Evolutionary conservation across 352 stramenopile genomes (phyloP).

Genomic region (Phytophthora lateralis): DNA sequence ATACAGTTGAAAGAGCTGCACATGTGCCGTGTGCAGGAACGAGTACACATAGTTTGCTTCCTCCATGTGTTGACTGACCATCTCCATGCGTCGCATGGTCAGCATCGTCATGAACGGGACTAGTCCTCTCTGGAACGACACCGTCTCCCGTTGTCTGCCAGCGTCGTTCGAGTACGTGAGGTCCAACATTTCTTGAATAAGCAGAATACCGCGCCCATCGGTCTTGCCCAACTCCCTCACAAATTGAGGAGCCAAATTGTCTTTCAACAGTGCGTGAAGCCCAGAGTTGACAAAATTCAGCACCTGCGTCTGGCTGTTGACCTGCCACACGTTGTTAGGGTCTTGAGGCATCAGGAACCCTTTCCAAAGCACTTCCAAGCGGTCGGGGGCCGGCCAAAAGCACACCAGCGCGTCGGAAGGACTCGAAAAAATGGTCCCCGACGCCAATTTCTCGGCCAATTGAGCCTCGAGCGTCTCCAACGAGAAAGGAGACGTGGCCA

Average conservation of each 20-base stretch:
- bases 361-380: constrained; percentile 38
- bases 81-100: constrained; percentile 39
- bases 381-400: constrained; percentile 28
- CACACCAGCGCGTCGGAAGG: constrained; percentile 36
- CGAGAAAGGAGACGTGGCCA: constrained; percentile 19
- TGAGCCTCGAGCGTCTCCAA: constrained; percentile 20
- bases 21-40: constrained; percentile 29
- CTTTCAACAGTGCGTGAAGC: constrained; percentile 41
- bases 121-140: constrained; percentile 46
- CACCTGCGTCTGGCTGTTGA: constrained; percentile 42
- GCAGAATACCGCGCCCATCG: constrained; percentile 31
- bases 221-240: constrained; percentile 38
- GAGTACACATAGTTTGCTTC: constrained; percentile 49
- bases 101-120: constrained; percentile 42
- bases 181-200: constrained; percentile 36
- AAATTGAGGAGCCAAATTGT: constrained; percentile 37
- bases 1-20: constrained; percentile 38
- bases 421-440: constrained; percentile 21
- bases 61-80: constrained; percentile 42
- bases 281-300: constrained; percentile 51
- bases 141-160: constrained; percentile 29
- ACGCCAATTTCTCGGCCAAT: constrained; percentile 27
- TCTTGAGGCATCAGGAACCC: constrained; percentile 32
- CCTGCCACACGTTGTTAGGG: constrained; percentile 15
- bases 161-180: constrained; percentile 39